A percentile compares a stretch with the other conserved stretches of the same genome.
These are phyloP conservation scores for Alternaria novae-zelandiae DNA, from an alignment of 2,329 filamentous ascomycete genomes.

Conservation along the genomic window DNA sequence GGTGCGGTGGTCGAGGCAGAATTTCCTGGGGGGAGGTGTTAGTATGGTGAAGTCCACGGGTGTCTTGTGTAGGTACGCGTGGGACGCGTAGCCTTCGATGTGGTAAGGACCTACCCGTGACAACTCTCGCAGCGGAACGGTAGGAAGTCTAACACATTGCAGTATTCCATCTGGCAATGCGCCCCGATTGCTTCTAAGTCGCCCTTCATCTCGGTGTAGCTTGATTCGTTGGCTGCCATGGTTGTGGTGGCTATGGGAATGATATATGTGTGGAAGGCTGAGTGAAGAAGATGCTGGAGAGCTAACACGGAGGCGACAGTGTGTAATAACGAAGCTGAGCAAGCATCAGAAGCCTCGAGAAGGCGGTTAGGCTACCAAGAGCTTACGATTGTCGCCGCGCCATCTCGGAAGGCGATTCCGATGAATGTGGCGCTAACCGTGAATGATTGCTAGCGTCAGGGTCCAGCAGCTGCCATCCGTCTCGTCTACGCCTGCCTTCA, in stretches of 20 bases:
- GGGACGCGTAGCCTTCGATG: background rate
- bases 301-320: background rate
- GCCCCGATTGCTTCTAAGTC: conserved; percentile 86
- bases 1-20: conserved; percentile 91
- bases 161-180: conserved; percentile 91
- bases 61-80: background rate
- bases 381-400: conserved; percentile 21
- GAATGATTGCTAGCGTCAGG: conserved; percentile 6
- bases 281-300: background rate
- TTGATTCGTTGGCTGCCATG: conserved; percentile 42
- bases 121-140: conserved; percentile 95
- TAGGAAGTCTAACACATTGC: conserved; percentile 93
- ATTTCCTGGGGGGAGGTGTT: conserved; percentile 62
- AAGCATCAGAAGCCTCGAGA: conserved; percentile 28
- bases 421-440: background rate
- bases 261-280: background rate
- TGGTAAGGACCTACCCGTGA: conserved; percentile 53
- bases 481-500: background rate
- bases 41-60: conserved; percentile 1
- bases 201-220: conserved; percentile 72
- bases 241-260: background rate
- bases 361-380: conserved; percentile 15
- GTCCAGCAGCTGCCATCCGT: conserved; percentile 3
- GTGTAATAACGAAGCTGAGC: conserved; percentile 10
- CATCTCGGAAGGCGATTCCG: conserved; percentile 5